Evolutionary conservation across 2,329 filamentous ascomycete species (phyloP).

Genomic region (Neofusicoccum laricinum): DNA sequence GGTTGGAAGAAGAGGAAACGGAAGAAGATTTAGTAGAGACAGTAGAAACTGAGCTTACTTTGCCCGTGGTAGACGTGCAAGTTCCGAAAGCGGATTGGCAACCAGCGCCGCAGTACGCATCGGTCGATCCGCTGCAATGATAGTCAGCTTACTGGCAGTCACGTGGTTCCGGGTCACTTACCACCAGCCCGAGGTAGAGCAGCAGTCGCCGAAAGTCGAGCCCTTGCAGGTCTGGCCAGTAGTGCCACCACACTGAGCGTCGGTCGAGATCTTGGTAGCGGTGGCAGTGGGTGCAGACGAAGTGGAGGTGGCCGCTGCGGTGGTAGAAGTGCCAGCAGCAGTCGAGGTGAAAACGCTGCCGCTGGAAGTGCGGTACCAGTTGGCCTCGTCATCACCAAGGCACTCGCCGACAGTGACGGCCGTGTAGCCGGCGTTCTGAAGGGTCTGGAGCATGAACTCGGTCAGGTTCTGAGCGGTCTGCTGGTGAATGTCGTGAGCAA

Average conservation of each 20-base stretch:
- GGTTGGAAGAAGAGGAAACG: not conserved
- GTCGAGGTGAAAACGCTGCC: conserved; percentile 17
- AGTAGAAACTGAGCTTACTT: conserved; percentile 16
- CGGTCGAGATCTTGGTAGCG: conserved; percentile 20
- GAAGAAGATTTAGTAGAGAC: conserved; percentile 15
- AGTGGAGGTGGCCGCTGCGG: conserved; percentile 27
- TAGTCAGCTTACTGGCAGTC: not conserved
- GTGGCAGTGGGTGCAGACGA: conserved; percentile 16
- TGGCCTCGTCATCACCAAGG: conserved; percentile 42
- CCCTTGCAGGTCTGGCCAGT: conserved; percentile 16
- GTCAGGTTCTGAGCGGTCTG: conserved; percentile 46
- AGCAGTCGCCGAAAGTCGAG: conserved; percentile 23
- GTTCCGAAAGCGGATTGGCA: conserved; percentile 27
- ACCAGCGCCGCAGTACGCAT: conserved; percentile 27
- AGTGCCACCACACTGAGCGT: conserved; percentile 25
- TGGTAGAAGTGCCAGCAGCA: conserved; percentile 33
- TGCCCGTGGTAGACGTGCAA: conserved; percentile 19
- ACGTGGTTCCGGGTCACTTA: not conserved
- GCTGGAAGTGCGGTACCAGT: conserved; percentile 46
- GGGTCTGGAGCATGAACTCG: conserved; percentile 42
- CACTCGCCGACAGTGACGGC: conserved; percentile 49
- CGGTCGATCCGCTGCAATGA: conserved; percentile 9
- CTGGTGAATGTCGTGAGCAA: conserved; percentile 51
- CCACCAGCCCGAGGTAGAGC: conserved; percentile 22
- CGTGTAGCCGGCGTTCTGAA: conserved; percentile 40